These are phyloP conservation scores for Thelonectria rubi DNA, from an alignment of 2,329 filamentous ascomycete species.

Conservation along the genomic window DNA sequence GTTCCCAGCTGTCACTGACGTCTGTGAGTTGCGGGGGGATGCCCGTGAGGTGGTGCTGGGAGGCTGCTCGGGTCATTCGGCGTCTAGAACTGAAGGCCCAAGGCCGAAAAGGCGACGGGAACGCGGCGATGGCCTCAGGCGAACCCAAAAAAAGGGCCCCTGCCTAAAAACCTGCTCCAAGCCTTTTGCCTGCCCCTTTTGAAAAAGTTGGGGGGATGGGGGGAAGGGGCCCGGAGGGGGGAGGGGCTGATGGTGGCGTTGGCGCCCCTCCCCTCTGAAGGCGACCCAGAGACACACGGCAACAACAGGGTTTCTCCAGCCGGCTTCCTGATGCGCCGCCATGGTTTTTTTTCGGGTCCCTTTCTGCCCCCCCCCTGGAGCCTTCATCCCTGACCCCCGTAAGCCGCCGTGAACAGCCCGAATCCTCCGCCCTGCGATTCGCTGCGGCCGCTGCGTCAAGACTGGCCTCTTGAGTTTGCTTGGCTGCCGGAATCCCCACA, in stretches of 20 bases:
- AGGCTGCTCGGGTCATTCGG: background rate
- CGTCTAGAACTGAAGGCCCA: background rate
- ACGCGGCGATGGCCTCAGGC: background rate
- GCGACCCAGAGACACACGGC: constrained; percentile 5
- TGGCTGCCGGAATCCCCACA: constrained; percentile 26
- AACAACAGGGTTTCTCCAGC: constrained; percentile 39
- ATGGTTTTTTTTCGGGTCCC: constrained; percentile 10
- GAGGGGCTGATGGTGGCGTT: constrained; percentile 23
- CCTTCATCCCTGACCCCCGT: constrained; percentile 21
- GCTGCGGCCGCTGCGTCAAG: constrained; percentile 25
- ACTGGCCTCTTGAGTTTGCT: constrained; percentile 13
- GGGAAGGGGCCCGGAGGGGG: no score
- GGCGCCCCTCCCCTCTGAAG: background rate
- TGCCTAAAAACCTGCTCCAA: constrained; percentile 1
- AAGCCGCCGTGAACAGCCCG: constrained; percentile 30
- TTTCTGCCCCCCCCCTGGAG: constrained; percentile 32
- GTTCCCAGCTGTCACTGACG: background rate
- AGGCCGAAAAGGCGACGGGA: constrained; percentile 1
- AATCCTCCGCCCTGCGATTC: constrained; percentile 32
- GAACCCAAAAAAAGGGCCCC: background rate
- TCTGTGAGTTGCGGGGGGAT: background rate
- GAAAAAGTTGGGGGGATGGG: constrained; percentile 3
- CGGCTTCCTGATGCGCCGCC: constrained; percentile 23
- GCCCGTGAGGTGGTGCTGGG: no score
- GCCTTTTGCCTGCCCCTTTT: constrained; percentile 24